These are phyloP conservation scores for Arthrobotrys sinensis DNA, from an alignment of 2,329 filamentous ascomycete species.

Conservation along the genomic window DNA sequence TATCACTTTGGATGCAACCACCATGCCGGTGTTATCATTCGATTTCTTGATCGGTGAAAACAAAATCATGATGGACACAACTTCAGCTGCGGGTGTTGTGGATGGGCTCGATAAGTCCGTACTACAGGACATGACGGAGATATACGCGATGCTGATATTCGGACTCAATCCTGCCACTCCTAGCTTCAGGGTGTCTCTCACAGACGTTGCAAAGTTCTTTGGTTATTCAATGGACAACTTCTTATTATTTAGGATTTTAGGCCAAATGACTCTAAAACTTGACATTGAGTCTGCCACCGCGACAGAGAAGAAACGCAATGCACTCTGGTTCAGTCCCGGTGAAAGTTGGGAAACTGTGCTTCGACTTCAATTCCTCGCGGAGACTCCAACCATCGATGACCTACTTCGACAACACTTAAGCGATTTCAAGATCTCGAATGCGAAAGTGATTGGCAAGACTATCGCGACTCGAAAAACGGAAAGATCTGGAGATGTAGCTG, in stretches of 20 bases:
- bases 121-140: not conserved
- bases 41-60: slow-evolving; percentile 8
- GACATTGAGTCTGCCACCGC: not conserved
- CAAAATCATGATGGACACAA: slow-evolving; percentile 16
- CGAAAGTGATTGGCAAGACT: not conserved
- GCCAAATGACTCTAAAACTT: slow-evolving; percentile 3
- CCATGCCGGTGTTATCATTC: slow-evolving; percentile 6
- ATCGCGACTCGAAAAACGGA: not conserved
- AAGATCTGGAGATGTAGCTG: not conserved
- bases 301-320: not conserved
- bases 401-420: not conserved
- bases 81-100: not conserved
- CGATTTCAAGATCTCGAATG: slow-evolving; percentile 1
- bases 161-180: not conserved
- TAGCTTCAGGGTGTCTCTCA: not conserved
- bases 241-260: not conserved
- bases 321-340: not conserved
- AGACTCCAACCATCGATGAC: not conserved
- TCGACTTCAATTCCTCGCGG: slow-evolving; percentile 8
- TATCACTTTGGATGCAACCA: slow-evolving; percentile 13
- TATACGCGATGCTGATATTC: not conserved
- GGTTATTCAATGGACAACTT: not conserved
- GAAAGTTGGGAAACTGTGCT: not conserved
- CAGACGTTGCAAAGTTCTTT: slow-evolving; percentile 1
- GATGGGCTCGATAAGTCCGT: not conserved